Base-by-base conservation (phyloP, 176 grass and related monocot genomes). In the Thalia dealbata region DNA sequence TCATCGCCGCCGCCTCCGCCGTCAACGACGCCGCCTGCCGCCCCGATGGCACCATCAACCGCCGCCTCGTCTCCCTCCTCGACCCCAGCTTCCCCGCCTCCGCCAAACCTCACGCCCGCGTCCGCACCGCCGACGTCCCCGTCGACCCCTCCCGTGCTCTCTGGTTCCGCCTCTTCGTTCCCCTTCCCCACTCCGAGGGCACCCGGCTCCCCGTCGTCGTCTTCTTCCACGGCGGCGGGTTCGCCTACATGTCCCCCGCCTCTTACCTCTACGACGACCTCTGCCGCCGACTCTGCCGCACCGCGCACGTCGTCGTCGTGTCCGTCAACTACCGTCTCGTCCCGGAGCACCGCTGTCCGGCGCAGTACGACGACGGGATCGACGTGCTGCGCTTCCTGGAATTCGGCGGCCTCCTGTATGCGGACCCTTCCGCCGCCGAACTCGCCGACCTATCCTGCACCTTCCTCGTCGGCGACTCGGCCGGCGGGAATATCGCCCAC, bases 141-240 rank as follows among this genome's bases (percentile, higher is more conserved):
- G 75, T 83, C 2, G 69, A 88, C 59, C 43, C 85, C 0, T 27
- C 45, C 38, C n/a, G 79, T 6, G 70, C 81, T 0, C 67, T 93
- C 77, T 78, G 77, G 14, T 76, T 87, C 2, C 83, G 89, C 6
- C 75, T 93, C 81, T n/a, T n/a, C n/a, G n/a, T n/a, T n/a, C n/a
- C n/a, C n/a, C n/a, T n/a, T n/a, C n/a, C n/a, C n/a, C n/a, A 25
- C 4, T 14, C 5, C 51, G 28, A 1, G 56, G 14, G 25, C 16
- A 14, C 1, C 0, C 19, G 41, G 26, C 25, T 87, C 1, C 87
- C 87, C 0, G 62, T 91, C 14, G 24, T 93, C 6, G 79, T 97
- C 8, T 97, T 85, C 87, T 97, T 97, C 76, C 95, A 91, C 75
- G 95, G 90, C 42, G 87, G 95, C 15, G 95, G 95, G 21, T 93